These are phyloP conservation scores for Puccinellia tenuiflora DNA, from an alignment of 176 grass and related monocot species.

Conservation along the genomic window DNA sequence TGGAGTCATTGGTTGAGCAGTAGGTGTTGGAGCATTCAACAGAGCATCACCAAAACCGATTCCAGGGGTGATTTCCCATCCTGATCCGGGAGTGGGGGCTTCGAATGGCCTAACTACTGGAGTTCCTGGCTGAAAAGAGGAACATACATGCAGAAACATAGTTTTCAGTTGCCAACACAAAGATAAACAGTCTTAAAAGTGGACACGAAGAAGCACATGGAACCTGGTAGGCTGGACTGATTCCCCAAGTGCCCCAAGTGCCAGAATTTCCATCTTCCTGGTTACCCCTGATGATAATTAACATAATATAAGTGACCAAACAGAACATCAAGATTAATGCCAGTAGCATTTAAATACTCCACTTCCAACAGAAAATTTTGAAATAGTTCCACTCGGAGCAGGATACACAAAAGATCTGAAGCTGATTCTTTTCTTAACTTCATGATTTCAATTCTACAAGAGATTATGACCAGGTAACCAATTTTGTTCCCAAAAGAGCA, in stretches of 20 bases:
- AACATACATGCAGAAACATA: not conserved
- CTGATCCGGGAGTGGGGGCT: constrained; percentile 83
- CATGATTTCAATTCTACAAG: not conserved
- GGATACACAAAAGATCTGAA: not conserved
- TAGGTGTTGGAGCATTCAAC: constrained; percentile 55
- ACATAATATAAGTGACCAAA: constrained; percentile 16
- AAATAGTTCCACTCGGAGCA: not conserved
- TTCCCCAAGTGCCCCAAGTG: constrained; percentile 73
- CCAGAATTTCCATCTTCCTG: constrained; percentile 70
- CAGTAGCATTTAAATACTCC: not conserved
- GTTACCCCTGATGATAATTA: constrained; percentile 42
- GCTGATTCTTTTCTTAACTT: not conserved
- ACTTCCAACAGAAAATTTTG: not conserved
- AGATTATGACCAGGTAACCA: constrained; percentile 2
- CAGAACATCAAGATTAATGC: constrained; percentile 9
- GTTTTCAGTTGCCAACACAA: not conserved
- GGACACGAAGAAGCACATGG: not conserved
- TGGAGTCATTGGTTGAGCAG: constrained; percentile 66
- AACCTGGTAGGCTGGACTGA: constrained; percentile 72
- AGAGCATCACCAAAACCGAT: constrained; percentile 42
- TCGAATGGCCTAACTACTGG: constrained; percentile 56
- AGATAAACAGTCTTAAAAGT: not conserved
- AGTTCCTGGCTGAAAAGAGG: constrained; percentile 57
- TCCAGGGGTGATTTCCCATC: constrained; percentile 61
- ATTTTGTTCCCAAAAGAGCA: constrained; percentile 10